These are phyloP conservation scores for Suillus ampliporus DNA, from an alignment of 768 basidiomycete species.

Conservation along the genomic window DNA sequence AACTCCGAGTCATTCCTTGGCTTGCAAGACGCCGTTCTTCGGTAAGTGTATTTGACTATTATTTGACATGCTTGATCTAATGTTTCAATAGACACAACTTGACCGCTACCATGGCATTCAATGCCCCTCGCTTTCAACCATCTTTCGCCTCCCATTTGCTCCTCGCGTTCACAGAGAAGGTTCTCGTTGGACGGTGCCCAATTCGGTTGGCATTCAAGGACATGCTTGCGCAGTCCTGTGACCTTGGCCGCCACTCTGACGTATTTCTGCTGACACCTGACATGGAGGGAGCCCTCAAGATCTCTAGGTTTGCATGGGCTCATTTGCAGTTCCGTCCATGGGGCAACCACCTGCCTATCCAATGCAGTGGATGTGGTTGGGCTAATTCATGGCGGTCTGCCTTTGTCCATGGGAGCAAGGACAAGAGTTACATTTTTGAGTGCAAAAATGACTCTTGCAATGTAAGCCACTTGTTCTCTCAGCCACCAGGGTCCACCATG, in stretches of 20 bases:
- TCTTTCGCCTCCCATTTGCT: not conserved
- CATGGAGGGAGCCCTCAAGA: not conserved
- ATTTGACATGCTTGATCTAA: too few species aligned
- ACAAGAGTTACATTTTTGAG: too few species aligned
- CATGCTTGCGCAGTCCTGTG: not conserved
- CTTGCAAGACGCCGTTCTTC: too few species aligned
- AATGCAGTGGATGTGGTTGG: slow-evolving; percentile 3
- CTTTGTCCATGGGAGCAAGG: too few species aligned
- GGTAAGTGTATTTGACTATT: too few species aligned
- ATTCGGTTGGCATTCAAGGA: not conserved
- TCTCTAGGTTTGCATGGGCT: not conserved
- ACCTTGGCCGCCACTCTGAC: not conserved
- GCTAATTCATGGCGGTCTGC: too few species aligned
- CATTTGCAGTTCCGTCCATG: not conserved
- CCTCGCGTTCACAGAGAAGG: not conserved
- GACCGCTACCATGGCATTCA: not conserved
- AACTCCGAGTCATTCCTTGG: too few species aligned
- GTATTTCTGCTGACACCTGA: not conserved
- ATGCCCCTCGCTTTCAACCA: not conserved
- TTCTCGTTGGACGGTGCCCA: not conserved
- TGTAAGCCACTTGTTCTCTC: too few species aligned
- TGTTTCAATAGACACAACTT: not conserved
- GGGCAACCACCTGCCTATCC: slow-evolving; percentile 2
- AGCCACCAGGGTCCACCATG: too few species aligned
- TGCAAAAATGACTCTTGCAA: too few species aligned